Evolutionary conservation across 345 rosid species (phyloP), one percentile per base, ranked within the genome.

Genomic region (Pugionium dolabratum): DNA sequence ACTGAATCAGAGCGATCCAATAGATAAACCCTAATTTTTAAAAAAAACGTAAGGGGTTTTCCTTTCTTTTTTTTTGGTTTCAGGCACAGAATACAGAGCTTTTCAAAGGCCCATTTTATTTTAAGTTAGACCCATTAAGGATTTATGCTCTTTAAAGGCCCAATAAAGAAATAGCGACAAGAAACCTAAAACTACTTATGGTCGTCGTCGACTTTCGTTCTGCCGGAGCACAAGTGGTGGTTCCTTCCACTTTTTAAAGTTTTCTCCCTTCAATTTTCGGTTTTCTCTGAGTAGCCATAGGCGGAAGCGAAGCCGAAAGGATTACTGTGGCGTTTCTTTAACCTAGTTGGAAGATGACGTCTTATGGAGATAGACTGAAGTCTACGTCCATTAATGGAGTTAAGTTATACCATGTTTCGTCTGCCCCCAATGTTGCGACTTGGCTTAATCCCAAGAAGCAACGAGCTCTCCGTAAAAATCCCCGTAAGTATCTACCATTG

Each of bases 371-470:
- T 25, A 80, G 64, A 71, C 57, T 88, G 83, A 90, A 94, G 82
- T 89, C 89, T 29, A 84, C 87, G 49, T 79, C 92, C 71, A 76
- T 88, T 10, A 90, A 94, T 70, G 96, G 96, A 36, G 85, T 86
- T 30, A 88, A 85, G 83, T 65, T 83, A 70, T 90, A 94, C 78
- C 79, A 84, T 2, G 76, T 88, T 31, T 78, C 87, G 25, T 89
- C 89, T 48, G 84, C 89, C 1, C 91, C 78, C 5, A 85, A 83
- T 60, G 76, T 77, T 7, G 85, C 97, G 36, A 56, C 86, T 3
- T 93, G 94, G 96, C 82, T 88, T 44, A 46, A 71, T 43, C 85
- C 85, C 66, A 94, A 90, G 82, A 90, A 88, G 76, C 86, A 81
- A 71, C 80, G 86, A 47, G 86, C 91, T 45, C 87, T 83, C 66